Conservation (phyloP, 306 rosid species). For the Vicia faba region DNA sequence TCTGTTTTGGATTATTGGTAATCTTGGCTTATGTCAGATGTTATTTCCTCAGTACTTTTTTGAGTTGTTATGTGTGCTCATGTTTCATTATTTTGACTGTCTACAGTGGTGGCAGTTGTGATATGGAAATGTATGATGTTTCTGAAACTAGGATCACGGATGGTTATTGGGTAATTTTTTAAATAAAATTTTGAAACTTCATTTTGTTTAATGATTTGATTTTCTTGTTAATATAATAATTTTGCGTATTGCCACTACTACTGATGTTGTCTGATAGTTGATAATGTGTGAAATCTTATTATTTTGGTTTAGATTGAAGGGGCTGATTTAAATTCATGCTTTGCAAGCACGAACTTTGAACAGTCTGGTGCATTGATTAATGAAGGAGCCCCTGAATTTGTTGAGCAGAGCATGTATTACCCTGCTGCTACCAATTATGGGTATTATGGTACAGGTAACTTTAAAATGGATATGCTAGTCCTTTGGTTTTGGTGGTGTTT, state of each 20-base stretch:
- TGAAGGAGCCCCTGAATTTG: conserved; percentile 81
- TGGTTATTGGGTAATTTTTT: conserved; percentile 54
- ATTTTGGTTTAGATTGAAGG: conserved; percentile 61
- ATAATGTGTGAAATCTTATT: conserved; percentile 10
- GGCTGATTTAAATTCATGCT: conserved; percentile 56
- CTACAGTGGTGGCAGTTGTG: conserved; percentile 68
- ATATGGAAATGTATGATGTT: conserved; percentile 66
- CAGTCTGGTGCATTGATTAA: conserved; percentile 71
- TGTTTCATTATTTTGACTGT: conserved; percentile 27
- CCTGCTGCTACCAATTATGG: conserved; percentile 91
- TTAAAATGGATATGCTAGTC: not conserved
- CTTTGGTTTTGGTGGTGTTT: conserved; percentile 28
- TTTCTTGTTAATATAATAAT: not conserved
- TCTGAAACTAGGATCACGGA: conserved; percentile 53
- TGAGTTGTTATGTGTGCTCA: conserved; percentile 32
- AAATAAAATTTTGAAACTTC: not conserved
- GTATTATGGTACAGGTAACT: conserved; percentile 86
- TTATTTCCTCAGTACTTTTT: too few relatives aligned
- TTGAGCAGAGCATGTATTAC: conserved; percentile 84
- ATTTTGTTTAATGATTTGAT: conserved; percentile 14
- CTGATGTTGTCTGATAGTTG: conserved; percentile 5
- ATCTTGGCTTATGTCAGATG: too few relatives aligned
- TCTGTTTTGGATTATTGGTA: too few relatives aligned
- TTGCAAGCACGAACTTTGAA: conserved; percentile 56
- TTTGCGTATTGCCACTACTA: not conserved